Conservation (phyloP, 1,139 yeast species). For the Scheffersomyces cryptocercus region DNA sequence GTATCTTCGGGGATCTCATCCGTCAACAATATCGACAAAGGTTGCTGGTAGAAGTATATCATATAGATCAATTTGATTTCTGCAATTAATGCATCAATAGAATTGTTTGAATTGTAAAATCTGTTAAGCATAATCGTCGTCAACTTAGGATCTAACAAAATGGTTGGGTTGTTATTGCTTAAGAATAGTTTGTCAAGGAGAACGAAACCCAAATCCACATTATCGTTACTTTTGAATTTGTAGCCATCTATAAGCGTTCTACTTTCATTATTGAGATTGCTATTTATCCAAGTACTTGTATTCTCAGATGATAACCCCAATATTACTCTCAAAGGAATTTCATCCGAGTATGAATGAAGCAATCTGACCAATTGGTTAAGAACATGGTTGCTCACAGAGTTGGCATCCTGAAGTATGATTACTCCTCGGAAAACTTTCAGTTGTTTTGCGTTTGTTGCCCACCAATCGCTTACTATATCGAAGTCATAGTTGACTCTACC, state of each 20-base stretch:
- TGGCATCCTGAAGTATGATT: slow-evolving; percentile 64
- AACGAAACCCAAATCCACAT: slow-evolving; percentile 38
- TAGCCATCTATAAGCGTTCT: slow-evolving; percentile 37
- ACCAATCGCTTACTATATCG: slow-evolving; percentile 54
- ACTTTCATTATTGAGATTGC: slow-evolving; percentile 32
- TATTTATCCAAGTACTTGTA: slow-evolving; percentile 38
- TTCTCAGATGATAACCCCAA: slow-evolving; percentile 57
- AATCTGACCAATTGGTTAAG: slow-evolving; percentile 51
- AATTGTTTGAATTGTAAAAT: slow-evolving; percentile 44
- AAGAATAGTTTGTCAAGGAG: slow-evolving; percentile 38
- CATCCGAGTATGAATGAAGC: slow-evolving; percentile 37
- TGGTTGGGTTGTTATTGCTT: slow-evolving; percentile 19
- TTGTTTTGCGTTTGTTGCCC: slow-evolving; percentile 11
- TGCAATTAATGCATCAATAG: slow-evolving; percentile 53
- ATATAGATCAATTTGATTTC: slow-evolving; percentile 63
- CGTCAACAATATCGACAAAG: slow-evolving; percentile 48
- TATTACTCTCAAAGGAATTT: slow-evolving; percentile 46
- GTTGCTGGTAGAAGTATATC: slow-evolving; percentile 72
- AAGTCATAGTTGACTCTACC: slow-evolving; percentile 51
- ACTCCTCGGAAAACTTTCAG: slow-evolving; percentile 28
- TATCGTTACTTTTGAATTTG: slow-evolving; percentile 46
- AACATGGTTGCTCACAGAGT: slow-evolving; percentile 53
- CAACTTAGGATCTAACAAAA: slow-evolving; percentile 24
- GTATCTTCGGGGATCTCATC: neutral
- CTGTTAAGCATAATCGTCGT: slow-evolving; percentile 38